Conservation (phyloP, 2,329 filamentous ascomycete species). For the Colletotrichum spinosum region DNA sequence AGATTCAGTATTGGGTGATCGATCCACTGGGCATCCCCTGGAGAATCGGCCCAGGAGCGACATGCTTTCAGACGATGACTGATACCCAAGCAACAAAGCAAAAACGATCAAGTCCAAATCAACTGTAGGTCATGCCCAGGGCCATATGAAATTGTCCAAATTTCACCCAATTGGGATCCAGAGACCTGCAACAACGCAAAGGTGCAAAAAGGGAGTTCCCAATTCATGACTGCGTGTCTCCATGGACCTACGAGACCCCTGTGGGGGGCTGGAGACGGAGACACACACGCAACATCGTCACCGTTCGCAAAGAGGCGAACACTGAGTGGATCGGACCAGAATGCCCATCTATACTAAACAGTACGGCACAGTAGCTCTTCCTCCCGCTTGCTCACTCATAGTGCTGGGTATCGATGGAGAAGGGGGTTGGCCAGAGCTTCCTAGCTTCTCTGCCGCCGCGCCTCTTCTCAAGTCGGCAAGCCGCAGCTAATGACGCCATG, state of each 20-base stretch:
- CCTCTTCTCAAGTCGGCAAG: not conserved
- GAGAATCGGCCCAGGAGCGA: constrained; percentile 16
- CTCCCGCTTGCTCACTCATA: too few relatives aligned
- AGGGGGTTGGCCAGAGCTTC: constrained; percentile 15
- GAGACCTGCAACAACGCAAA: not conserved
- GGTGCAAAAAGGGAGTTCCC: not conserved
- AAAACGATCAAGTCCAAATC: not conserved
- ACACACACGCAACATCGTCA: constrained; percentile 19
- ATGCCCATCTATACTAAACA: constrained; percentile 14
- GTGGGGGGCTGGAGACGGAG: constrained; percentile 18
- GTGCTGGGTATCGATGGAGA: constrained; percentile 7
- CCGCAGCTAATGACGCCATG: constrained; percentile 32
- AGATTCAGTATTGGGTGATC: constrained; percentile 28
- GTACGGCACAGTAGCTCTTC: not conserved
- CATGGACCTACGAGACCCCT: constrained; percentile 18
- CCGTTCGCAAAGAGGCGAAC: constrained; percentile 7
- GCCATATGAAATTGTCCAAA: not conserved
- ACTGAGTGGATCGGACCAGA: constrained; percentile 24
- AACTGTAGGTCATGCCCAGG: not conserved
- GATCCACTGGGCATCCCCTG: constrained; percentile 25
- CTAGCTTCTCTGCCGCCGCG: constrained; percentile 5
- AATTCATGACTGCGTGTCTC: not conserved
- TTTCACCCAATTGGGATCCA: not conserved
- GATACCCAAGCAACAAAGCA: constrained; percentile 14
- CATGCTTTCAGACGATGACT: constrained; percentile 25